Evolutionary conservation across 1,284 basidiomycete species (phyloP).

Genomic region (Fomitiporia mediterranea): DNA sequence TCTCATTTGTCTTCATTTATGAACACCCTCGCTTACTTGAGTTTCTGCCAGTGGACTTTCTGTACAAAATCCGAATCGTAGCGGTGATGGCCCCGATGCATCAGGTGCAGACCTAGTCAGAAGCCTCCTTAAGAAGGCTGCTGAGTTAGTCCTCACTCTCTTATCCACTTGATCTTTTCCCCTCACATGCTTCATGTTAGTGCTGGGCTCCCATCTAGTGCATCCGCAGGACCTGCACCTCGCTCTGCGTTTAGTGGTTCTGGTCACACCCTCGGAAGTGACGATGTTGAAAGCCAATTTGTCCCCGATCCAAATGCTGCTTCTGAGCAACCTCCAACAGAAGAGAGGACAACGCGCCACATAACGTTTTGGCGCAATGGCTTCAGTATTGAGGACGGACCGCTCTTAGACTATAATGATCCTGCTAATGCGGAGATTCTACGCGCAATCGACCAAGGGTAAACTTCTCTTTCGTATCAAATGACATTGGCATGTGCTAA

Average conservation of each 20-base stretch:
- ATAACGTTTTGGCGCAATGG: constrained; percentile 95
- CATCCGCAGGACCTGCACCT: neutral
- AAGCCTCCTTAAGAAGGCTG: constrained; percentile 79
- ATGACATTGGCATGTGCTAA: neutral
- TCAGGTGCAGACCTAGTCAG: constrained; percentile 70
- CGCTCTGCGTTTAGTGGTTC: constrained; percentile 53
- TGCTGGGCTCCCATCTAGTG: neutral
- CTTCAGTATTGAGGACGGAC: constrained; percentile 90
- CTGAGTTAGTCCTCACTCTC: constrained; percentile 53
- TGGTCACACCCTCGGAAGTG: constrained; percentile 84
- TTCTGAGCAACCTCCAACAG: constrained; percentile 34
- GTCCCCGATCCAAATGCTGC: constrained; percentile 64
- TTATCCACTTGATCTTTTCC: neutral
- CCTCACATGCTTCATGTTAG: neutral
- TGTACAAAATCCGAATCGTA: constrained; percentile 77
- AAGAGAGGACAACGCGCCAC: constrained; percentile 64
- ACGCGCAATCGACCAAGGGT: constrained; percentile 79
- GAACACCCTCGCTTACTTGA: constrained; percentile 6
- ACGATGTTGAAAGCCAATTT: constrained; percentile 69
- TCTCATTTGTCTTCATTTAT: neutral
- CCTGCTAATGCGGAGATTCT: constrained; percentile 73
- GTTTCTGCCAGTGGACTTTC: constrained; percentile 69
- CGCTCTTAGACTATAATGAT: constrained; percentile 81
- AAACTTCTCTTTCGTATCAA: constrained; percentile 27
- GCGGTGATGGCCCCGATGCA: constrained; percentile 47